Evolutionary conservation across 2,329 filamentous ascomycete species (phyloP).

Genomic region (Orbilia ellipsospora): DNA sequence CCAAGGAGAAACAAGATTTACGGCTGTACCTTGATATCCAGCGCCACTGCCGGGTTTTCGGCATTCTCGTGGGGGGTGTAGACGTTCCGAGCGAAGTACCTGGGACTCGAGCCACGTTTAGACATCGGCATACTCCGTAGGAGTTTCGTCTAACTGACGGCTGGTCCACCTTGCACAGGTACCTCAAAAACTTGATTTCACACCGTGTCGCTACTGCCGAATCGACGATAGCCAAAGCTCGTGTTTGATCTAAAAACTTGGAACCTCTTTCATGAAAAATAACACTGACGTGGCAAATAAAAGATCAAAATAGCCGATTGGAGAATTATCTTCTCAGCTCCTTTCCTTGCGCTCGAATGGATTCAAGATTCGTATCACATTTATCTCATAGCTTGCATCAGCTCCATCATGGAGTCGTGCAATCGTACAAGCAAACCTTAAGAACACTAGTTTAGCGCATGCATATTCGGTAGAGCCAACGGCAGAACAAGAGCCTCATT

Average conservation of each 20-base stretch:
- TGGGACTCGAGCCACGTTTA: not conserved
- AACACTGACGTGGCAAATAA: slow-evolving; percentile 14
- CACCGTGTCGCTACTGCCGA: not conserved
- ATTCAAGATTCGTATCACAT: not conserved
- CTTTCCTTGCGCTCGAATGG: not conserved
- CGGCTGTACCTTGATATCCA: not conserved
- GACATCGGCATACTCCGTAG: slow-evolving; percentile 5
- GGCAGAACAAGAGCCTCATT: slow-evolving; percentile 42
- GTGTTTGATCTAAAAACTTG: not conserved
- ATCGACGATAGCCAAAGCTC: not conserved
- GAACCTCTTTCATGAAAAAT: not conserved
- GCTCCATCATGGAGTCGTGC: not conserved
- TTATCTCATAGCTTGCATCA: slow-evolving; percentile 3
- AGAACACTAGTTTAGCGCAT: too few relatives aligned
- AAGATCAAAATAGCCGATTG: not conserved
- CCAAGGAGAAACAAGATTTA: not conserved
- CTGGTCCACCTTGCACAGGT: not conserved
- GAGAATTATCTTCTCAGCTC: not conserved
- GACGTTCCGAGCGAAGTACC: not conserved
- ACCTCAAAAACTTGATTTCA: not conserved
- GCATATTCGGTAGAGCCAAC: slow-evolving; percentile 16
- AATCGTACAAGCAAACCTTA: too few relatives aligned
- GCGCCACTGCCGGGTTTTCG: slow-evolving; percentile 1
- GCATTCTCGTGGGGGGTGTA: too few relatives aligned
- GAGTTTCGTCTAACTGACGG: not conserved